Percentiles rank a stretch among this genome's conserved stretches.
phyloP scores from a whole-genome alignment of 225 moss, liverwort and hornwort genomes.

The Anthoceros angustus region DNA sequence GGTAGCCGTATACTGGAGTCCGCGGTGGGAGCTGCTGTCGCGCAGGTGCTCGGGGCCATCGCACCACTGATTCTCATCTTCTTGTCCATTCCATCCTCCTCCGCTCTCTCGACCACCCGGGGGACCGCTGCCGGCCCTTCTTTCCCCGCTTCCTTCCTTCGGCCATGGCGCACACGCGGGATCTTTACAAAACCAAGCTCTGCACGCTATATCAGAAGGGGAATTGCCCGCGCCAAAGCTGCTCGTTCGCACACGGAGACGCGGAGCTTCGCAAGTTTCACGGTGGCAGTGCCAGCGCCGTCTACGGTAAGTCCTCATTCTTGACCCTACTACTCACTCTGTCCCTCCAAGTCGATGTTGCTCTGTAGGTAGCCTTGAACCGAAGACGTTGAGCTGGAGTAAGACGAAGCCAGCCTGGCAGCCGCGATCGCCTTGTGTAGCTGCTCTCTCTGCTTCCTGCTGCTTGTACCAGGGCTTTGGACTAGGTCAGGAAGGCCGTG shows the following conservation, averaged over 20 bases:
- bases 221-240: conserved; percentile 92
- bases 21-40: not conserved
- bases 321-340: not conserved
- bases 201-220: conserved; percentile 90
- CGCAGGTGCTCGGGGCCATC: not conserved
- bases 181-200: conserved; percentile 98
- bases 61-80: not conserved
- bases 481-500: too few relatives aligned
- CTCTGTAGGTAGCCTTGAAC: not conserved
- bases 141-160: not conserved
- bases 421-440: too few relatives aligned
- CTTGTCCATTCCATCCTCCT: not conserved
- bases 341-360: not conserved
- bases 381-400: not conserved
- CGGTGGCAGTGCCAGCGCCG: conserved; percentile 36
- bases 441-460: too few relatives aligned
- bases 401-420: too few relatives aligned
- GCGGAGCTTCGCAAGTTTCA: conserved; percentile 89
- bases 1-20: too few relatives aligned
- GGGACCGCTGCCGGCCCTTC: too few relatives aligned
- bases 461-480: too few relatives aligned
- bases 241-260: conserved; percentile 98
- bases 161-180: conserved; percentile 53
- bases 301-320: conserved; percentile 26
- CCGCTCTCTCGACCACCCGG: too few relatives aligned